Base-by-base conservation (phyloP, 2,329 filamentous ascomycete species). In the Monilinia laxa region DNA sequence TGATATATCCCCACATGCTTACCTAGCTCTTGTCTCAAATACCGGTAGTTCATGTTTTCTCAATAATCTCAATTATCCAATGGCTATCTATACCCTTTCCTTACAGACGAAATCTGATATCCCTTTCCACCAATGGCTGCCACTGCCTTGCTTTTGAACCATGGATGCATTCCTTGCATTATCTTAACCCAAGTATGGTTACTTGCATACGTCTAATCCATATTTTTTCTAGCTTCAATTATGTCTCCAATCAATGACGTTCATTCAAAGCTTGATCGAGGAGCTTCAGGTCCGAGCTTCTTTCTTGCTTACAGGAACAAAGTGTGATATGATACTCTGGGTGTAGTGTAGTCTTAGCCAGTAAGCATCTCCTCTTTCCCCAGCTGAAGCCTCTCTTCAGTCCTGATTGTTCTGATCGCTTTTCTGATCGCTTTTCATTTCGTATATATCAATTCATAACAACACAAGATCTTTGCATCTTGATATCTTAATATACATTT, bases 261-360 rank as follows among this genome's bases (percentile, higher is more conserved):
- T 38, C 4, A n/a, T 62, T 14, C 16, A 52, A 62, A 58, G 56
- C 56, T 51, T 62, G 31, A 25, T 35, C 16, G 31, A 60, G 57
- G 14, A 60, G 47, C 57, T 62, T 40, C 31, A 62, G 28, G 58
- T 62, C 45, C 58, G 47, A 51, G 58, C 58, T 60, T 51, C 28
- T 38, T 25, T 38, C 58, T 31, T 62, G 45, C 57, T 60, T 51
- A 60, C 57, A 60, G 57, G 57, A 60, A 60, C 57, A 49, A 60
- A 23, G 42, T 60, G 58, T 60, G 58, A 60, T 60, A 25, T 62
- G 45, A 62, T 20, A 38, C 51, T 31, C 31, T 20, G 58, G 31
- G 58, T 51, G 58, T 40, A 51, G 45, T 51, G 45, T 60, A 18
- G 45, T 62, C n/a, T 51, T 40, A 62, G 45, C 58, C 58, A 62